phyloP scores from a whole-genome alignment of 2,329 filamentous ascomycete genomes.

The Shiraia bambusicola region DNA sequence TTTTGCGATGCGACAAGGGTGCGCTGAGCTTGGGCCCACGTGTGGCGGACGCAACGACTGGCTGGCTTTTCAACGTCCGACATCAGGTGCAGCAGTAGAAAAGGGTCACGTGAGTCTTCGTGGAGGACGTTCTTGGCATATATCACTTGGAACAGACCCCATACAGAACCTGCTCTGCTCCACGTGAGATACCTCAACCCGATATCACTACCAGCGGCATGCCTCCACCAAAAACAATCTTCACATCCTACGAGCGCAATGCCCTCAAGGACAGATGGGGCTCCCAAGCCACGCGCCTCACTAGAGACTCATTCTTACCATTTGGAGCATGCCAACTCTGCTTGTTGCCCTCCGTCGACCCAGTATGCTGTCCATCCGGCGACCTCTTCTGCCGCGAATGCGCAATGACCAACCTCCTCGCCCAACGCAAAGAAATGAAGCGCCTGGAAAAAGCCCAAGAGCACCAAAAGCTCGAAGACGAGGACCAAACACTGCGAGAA shows the following conservation, averaged over 20 bases:
- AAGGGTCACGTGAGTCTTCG: too few relatives aligned
- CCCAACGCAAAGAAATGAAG: slow-evolving; percentile 89
- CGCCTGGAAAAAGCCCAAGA: slow-evolving; percentile 69
- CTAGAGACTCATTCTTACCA: slow-evolving; percentile 86
- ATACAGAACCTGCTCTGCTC: too few relatives aligned
- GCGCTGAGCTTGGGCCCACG: slow-evolving; percentile 1
- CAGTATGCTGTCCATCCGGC: slow-evolving; percentile 75
- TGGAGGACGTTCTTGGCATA: too few relatives aligned
- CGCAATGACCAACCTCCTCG: slow-evolving; percentile 83
- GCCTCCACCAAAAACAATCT: slow-evolving; percentile 58
- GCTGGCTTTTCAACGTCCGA: slow-evolving; percentile 8
- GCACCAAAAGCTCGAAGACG: slow-evolving; percentile 61
- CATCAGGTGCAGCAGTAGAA: not conserved
- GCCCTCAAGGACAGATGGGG: slow-evolving; percentile 82
- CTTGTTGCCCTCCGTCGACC: slow-evolving; percentile 75
- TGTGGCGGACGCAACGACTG: slow-evolving; percentile 9
- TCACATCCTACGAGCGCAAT: slow-evolving; percentile 86
- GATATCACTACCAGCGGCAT: slow-evolving; percentile 8
- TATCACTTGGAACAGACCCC: too few relatives aligned
- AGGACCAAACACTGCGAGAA: slow-evolving; percentile 60
- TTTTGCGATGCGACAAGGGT: slow-evolving; percentile 16
- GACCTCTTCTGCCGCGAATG: slow-evolving; percentile 97
- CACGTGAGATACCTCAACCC: too few relatives aligned
- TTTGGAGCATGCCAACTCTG: slow-evolving; percentile 90
- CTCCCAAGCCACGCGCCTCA: slow-evolving; percentile 77